Percentiles rank a stretch among this genome's conserved stretches.
These are phyloP conservation scores for Phytopythium oedochilum DNA, from an alignment of 352 stramenopile species.

Conservation along the genomic window DNA sequence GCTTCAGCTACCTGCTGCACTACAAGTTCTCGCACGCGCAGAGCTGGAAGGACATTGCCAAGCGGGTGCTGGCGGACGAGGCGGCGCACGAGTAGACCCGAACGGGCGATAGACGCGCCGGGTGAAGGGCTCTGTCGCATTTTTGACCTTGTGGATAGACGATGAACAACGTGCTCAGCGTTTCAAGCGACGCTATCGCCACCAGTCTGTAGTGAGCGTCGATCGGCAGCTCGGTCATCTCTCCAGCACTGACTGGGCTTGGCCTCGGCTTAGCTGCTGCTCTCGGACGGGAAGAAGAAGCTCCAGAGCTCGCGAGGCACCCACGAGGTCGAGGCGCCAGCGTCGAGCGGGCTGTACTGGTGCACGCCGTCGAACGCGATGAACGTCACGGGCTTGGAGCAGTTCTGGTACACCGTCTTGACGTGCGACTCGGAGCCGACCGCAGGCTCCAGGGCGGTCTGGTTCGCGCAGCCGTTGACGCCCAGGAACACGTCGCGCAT, in stretches of 20 bases:
- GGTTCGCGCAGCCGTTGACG: constrained; percentile 22
- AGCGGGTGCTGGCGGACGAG: constrained; percentile 57
- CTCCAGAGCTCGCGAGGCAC: constrained; percentile 17
- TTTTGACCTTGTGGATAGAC: not conserved
- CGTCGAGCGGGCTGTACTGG: constrained; percentile 18
- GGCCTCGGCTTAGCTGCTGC: too few species aligned
- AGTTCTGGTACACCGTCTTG: constrained; percentile 31
- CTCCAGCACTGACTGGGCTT: too few species aligned
- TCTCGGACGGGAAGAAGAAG: constrained; percentile 18
- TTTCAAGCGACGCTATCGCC: too few species aligned
- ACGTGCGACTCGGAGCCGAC: constrained; percentile 21
- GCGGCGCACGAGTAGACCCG: constrained; percentile 3
- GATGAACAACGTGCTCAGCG: too few species aligned
- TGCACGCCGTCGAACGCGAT: constrained; percentile 29
- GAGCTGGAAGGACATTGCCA: constrained; percentile 69
- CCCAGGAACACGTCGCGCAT: constrained; percentile 26
- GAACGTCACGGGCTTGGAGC: constrained; percentile 20
- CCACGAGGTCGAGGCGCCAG: constrained; percentile 13
- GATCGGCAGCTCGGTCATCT: too few species aligned
- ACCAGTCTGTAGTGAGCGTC: too few species aligned
- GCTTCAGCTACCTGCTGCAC: constrained; percentile 81
- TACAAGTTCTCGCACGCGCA: constrained; percentile 86
- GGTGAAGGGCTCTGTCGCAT: not conserved
- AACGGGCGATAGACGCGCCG: not conserved
- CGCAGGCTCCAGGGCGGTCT: constrained; percentile 14